Percentiles rank a stretch among this genome's conserved stretches.
These are phyloP conservation scores for Salix caprea DNA, from an alignment of 345 rosid species.

Conservation along the genomic window DNA sequence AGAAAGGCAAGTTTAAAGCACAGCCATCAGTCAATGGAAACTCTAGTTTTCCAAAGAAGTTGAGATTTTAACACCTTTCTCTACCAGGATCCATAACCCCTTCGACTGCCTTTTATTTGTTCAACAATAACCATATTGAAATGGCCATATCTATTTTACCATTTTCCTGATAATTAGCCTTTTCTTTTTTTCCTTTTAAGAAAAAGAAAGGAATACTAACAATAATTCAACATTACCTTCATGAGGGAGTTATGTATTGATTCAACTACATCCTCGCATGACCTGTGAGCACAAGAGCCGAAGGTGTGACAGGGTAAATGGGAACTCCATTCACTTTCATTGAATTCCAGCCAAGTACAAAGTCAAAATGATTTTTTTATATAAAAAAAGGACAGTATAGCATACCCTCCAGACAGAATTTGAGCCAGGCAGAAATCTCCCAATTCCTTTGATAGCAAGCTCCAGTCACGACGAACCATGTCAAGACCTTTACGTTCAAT, in stretches of 20 bases:
- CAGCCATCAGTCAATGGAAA: background rate
- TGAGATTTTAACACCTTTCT: background rate
- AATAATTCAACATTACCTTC: conserved; percentile 44
- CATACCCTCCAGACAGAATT: conserved; percentile 93
- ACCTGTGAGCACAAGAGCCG: conserved; percentile 43
- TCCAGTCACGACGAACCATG: conserved; percentile 99
- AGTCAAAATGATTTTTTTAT: background rate
- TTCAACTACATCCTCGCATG: conserved; percentile 91
- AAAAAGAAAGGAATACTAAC: background rate
- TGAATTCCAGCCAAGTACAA: conserved; percentile 8
- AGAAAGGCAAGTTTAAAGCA: background rate
- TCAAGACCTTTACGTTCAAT: conserved; percentile 97
- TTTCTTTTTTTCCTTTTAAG: too few species aligned
- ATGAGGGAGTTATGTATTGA: conserved; percentile 76
- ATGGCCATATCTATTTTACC: background rate
- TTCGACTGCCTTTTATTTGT: background rate
- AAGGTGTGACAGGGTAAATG: conserved; percentile 4
- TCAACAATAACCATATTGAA: background rate
- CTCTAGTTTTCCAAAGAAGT: background rate
- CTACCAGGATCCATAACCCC: background rate
- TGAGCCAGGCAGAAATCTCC: conserved; percentile 84
- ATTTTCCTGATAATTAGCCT: background rate
- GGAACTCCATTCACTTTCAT: conserved; percentile 4
- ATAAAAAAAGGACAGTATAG: conserved; percentile 5
- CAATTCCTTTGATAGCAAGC: conserved; percentile 84